Percentiles rank a stretch among this genome's conserved stretches.
phyloP scores from a whole-genome alignment of 2,329 filamentous ascomycete species.

The Penicillium sclerotiorum region DNA sequence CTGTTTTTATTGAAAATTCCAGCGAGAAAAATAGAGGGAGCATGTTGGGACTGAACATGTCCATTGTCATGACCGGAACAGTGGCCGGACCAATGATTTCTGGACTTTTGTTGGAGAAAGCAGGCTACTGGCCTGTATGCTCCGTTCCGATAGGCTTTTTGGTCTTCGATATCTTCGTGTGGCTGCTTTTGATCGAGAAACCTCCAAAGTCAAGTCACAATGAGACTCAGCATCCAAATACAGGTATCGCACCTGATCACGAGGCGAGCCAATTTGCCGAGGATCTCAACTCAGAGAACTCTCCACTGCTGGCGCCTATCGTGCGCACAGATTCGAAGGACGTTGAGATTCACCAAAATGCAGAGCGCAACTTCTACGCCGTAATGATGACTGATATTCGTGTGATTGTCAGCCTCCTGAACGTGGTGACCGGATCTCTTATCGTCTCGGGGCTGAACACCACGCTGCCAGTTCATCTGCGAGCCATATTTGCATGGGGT shows the following conservation, averaged over 20 bases:
- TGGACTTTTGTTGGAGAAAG: constrained; percentile 29
- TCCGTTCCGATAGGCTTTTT: constrained; percentile 30
- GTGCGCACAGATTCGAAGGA: neutral
- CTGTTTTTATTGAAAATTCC: constrained; percentile 32
- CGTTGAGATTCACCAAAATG: neutral
- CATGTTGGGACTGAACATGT: constrained; percentile 26
- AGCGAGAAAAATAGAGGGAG: constrained; percentile 29
- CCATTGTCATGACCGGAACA: constrained; percentile 30
- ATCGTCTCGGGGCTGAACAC: constrained; percentile 59
- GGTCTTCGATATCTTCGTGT: constrained; percentile 26
- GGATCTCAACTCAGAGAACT: neutral
- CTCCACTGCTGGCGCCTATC: constrained; percentile 1
- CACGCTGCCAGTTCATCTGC: constrained; percentile 58
- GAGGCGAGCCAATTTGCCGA: neutral
- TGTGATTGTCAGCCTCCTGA: constrained; percentile 45
- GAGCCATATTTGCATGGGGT: constrained; percentile 57
- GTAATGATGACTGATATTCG: constrained; percentile 47
- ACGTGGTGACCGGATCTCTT: constrained; percentile 49
- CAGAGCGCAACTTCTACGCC: constrained; percentile 31
- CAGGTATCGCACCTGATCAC: neutral
- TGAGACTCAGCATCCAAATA: no score
- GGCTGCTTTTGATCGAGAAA: constrained; percentile 32
- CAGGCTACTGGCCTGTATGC: constrained; percentile 38
- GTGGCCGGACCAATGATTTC: constrained; percentile 32
- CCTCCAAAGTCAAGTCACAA: no score